Percentiles rank a stretch among this genome's conserved stretches.
Conservation (phyloP, 805 yeast species). For the Wickerhamomyces sydowiorum region DNA sequence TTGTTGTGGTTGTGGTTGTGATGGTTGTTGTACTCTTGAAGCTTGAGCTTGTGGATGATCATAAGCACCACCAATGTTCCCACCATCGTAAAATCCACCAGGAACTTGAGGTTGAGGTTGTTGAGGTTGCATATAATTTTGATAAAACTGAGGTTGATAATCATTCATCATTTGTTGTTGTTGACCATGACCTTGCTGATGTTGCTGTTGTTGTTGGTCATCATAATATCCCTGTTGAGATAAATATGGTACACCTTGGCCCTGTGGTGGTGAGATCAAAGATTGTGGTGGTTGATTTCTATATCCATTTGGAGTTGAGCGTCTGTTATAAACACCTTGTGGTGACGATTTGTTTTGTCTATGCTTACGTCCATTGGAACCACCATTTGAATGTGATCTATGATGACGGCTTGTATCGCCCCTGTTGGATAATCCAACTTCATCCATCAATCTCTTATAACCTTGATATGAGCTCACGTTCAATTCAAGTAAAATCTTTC, state of each 20-base stretch:
- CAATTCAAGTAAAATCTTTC: slow-evolving; percentile 54
- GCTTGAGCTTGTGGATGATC: not conserved
- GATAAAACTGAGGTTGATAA: not conserved
- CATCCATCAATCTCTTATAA: slow-evolving; percentile 84
- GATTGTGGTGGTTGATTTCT: not conserved
- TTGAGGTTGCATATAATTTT: not conserved
- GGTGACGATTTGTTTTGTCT: slow-evolving; percentile 16
- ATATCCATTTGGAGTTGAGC: slow-evolving; percentile 5
- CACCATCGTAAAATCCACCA: not conserved
- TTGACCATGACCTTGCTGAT: not conserved
- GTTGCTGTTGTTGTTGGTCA: slow-evolving; percentile 2
- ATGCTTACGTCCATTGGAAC: slow-evolving; percentile 3
- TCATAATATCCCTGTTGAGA: not conserved
- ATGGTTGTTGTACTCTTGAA: not conserved
- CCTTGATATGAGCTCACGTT: slow-evolving; percentile 56
- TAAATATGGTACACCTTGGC: not conserved
- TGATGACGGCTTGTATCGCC: slow-evolving; percentile 13
- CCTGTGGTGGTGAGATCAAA: not conserved
- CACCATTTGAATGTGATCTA: slow-evolving; percentile 20
- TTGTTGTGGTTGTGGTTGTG: not conserved
- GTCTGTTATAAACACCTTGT: slow-evolving; percentile 7
- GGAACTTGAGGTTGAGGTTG: not conserved
- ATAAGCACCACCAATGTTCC: not conserved
- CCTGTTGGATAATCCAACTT: slow-evolving; percentile 58
- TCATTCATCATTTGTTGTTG: slow-evolving; percentile 5